These are phyloP conservation scores for Phytophthora pseudosyringae DNA, from an alignment of 352 stramenopile genomes.

Conservation along the genomic window DNA sequence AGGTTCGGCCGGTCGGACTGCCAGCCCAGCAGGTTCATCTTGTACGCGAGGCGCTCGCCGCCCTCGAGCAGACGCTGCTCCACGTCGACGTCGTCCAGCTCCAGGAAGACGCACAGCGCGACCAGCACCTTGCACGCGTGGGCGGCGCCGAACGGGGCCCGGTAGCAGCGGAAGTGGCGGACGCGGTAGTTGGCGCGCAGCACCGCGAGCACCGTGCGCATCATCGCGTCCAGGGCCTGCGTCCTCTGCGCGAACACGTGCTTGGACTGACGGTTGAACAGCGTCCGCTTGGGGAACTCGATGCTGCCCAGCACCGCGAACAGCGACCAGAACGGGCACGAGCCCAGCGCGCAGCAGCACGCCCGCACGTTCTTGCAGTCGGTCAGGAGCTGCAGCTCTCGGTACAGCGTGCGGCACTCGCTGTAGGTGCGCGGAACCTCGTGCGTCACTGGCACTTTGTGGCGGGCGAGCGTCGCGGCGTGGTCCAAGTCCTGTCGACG, in stretches of 20 bases:
- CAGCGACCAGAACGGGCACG: conserved; percentile 72
- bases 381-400: conserved; percentile 45
- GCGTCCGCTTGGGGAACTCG: conserved; percentile 54
- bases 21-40: conserved; percentile 54
- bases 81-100: conserved; percentile 32
- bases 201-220: conserved; percentile 37
- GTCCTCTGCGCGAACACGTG: conserved; percentile 39
- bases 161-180: conserved; percentile 40
- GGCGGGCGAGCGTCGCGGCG: conserved; percentile 13
- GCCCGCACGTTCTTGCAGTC: conserved; percentile 45
- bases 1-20: conserved; percentile 44
- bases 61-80: conserved; percentile 33
- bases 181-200: conserved; percentile 41
- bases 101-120: conserved; percentile 45
- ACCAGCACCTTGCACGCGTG: conserved; percentile 50
- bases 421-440: conserved; percentile 60
- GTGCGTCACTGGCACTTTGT: conserved; percentile 40
- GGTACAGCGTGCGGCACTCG: conserved; percentile 58
- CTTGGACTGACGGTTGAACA: conserved; percentile 55
- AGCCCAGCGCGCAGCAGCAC: conserved; percentile 57
- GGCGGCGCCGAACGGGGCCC: conserved; percentile 10
- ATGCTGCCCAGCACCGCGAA: conserved; percentile 46
- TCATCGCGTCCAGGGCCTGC: conserved; percentile 34
- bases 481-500: conserved; percentile 39
- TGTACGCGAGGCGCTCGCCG: conserved; percentile 31